Percentiles rank a stretch among this genome's conserved stretches.
These are phyloP conservation scores for Kregervanrija delftensis DNA, from an alignment of 805 yeast genomes.

Conservation along the genomic window DNA sequence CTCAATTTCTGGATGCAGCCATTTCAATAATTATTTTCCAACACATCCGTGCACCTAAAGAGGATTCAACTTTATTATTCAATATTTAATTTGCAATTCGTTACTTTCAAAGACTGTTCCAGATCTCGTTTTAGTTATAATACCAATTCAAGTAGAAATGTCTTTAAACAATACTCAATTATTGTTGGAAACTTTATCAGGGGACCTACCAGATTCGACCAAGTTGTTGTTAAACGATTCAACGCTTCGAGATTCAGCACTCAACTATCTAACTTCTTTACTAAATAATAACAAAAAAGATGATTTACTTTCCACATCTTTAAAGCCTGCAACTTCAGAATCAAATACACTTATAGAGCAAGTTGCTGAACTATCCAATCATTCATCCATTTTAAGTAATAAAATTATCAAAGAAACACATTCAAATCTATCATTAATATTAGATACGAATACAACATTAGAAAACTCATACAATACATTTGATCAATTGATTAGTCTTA, in stretches of 20 bases:
- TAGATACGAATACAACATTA: conserved; percentile 19
- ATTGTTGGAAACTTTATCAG: conserved; percentile 30
- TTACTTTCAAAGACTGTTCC: too few species aligned
- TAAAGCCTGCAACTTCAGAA: neutral
- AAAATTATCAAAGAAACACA: neutral
- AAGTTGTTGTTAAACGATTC: conserved; percentile 23
- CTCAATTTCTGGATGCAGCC: too few species aligned
- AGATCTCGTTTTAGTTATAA: too few species aligned
- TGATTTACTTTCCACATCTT: too few species aligned
- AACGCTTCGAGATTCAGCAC: conserved; percentile 29
- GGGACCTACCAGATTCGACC: conserved; percentile 22
- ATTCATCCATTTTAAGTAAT: conserved; percentile 3
- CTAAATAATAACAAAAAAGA: conserved; percentile 30
- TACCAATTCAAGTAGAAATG: neutral
- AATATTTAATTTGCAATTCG: too few species aligned
- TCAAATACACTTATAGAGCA: conserved; percentile 49
- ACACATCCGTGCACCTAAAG: too few species aligned
- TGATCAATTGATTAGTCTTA: neutral
- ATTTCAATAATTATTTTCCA: too few species aligned
- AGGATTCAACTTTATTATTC: too few species aligned
- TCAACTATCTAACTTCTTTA: conserved; percentile 30
- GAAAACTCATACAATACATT: conserved; percentile 2
- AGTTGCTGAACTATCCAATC: conserved; percentile 55
- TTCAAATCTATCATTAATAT: conserved; percentile 35
- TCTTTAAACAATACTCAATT: conserved; percentile 17